These are phyloP conservation scores for Peronospora farinosa DNA, from an alignment of 352 stramenopile species.

Conservation along the genomic window DNA sequence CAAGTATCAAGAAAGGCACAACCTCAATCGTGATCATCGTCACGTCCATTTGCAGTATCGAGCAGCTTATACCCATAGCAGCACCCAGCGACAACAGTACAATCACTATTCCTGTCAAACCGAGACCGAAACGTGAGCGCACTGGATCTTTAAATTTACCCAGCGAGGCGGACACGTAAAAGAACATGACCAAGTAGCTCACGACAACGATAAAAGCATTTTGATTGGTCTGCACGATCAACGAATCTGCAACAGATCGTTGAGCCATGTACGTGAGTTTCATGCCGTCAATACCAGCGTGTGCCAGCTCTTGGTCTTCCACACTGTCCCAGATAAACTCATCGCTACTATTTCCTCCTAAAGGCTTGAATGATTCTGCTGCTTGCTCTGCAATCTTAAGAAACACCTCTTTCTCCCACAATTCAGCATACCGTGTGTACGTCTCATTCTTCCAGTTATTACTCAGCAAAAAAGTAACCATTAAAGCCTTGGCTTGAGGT, in stretches of 20 bases:
- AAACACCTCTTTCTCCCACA: constrained; percentile 82
- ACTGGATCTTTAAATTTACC: constrained; percentile 63
- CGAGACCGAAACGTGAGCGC: constrained; percentile 73
- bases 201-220: constrained; percentile 85
- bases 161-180: constrained; percentile 84
- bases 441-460: constrained; percentile 67
- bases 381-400: constrained; percentile 31
- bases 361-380: constrained; percentile 24
- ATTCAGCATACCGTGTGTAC: constrained; percentile 64
- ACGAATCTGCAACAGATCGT: constrained; percentile 76
- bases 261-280: constrained; percentile 82
- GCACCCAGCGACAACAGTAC: constrained; percentile 73
- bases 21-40: constrained; percentile 91
- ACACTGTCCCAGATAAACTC: constrained; percentile 26
- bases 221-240: constrained; percentile 79
- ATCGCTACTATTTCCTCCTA: constrained; percentile 3
- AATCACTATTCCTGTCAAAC: constrained; percentile 80
- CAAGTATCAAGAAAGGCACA: constrained; percentile 87
- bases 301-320: constrained; percentile 19
- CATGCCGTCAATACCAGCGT: constrained; percentile 39
- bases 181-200: constrained; percentile 88
- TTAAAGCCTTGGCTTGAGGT: constrained; percentile 62
- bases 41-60: constrained; percentile 65
- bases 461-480: constrained; percentile 86
- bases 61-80: constrained; percentile 62